These are phyloP conservation scores for Gynandropsis gynandra DNA, from an alignment of 345 rosid genomes.

Conservation along the genomic window DNA sequence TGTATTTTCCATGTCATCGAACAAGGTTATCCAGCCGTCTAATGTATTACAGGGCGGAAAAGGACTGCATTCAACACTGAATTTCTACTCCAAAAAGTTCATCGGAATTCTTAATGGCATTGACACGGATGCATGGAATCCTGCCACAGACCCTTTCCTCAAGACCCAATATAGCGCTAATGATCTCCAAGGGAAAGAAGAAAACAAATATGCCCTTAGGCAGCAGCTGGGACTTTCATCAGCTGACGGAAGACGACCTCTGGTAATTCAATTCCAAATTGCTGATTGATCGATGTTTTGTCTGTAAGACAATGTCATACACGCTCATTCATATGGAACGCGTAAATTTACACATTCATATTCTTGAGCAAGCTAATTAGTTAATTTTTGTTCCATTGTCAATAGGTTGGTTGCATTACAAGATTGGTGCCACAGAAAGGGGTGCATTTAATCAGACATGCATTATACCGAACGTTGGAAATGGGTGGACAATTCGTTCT, in stretches of 20 bases:
- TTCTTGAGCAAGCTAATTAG: conserved; percentile 6
- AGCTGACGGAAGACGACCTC: conserved; percentile 51
- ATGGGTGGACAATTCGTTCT: conserved; percentile 92
- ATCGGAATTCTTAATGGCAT: conserved; percentile 88
- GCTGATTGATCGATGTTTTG: conserved; percentile 4
- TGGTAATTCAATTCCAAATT: conserved; percentile 43
- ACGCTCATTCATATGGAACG: not conserved
- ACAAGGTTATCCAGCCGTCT: not conserved
- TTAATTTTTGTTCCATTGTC: not conserved
- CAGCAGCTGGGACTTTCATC: conserved; percentile 76
- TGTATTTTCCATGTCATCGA: not conserved
- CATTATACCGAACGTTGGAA: conserved; percentile 83
- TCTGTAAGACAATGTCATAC: not conserved
- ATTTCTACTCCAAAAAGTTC: conserved; percentile 76
- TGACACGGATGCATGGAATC: conserved; percentile 93
- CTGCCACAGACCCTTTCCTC: conserved; percentile 70
- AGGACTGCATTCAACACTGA: conserved; percentile 85
- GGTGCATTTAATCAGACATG: conserved; percentile 91
- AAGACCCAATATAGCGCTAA: conserved; percentile 69
- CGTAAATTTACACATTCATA: not conserved
- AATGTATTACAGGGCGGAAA: conserved; percentile 60
- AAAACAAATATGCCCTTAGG: conserved; percentile 61
- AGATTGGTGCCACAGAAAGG: conserved; percentile 98
- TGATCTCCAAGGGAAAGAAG: conserved; percentile 84
- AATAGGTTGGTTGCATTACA: conserved; percentile 91